A percentile compares a stretch with the other conserved stretches of the same genome.
phyloP scores from a whole-genome alignment of 1,284 basidiomycete genomes.

The Erythrobasidium hasegawianum region DNA sequence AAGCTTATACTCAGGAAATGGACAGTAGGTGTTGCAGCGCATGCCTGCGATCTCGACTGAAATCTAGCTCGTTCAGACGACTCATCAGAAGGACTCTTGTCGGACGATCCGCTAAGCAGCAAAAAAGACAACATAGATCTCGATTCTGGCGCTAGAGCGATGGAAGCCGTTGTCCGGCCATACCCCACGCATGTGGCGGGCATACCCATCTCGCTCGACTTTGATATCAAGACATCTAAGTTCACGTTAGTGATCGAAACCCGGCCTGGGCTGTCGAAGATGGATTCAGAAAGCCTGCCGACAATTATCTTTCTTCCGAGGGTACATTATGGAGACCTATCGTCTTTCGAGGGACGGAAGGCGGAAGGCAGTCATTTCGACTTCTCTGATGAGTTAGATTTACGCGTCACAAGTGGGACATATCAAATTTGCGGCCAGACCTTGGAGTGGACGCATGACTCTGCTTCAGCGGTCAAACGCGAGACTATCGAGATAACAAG shows the following conservation, averaged over 20 bases:
- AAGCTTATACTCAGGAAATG: neutral
- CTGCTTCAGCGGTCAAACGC: no score
- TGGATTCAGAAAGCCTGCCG: constrained; percentile 36
- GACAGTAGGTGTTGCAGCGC: no score
- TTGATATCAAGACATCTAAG: constrained; percentile 67
- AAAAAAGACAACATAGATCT: constrained; percentile 22
- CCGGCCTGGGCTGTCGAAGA: constrained; percentile 52
- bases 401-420: constrained; percentile 62
- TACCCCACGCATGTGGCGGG: constrained; percentile 74
- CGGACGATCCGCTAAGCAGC: neutral
- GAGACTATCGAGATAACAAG: constrained; percentile 50
- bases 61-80: constrained; percentile 1
- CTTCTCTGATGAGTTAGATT: constrained; percentile 41
- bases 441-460: constrained; percentile 80
- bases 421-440: constrained; percentile 65
- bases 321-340: constrained; percentile 45
- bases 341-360: no score
- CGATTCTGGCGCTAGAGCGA: constrained; percentile 61
- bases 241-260: constrained; percentile 68
- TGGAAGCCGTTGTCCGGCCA: constrained; percentile 77
- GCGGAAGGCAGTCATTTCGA: no score
- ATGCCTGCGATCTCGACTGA: no score
- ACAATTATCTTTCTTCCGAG: constrained; percentile 47
- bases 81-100: constrained; percentile 13
- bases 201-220: constrained; percentile 57